Percentiles rank a stretch among this genome's conserved stretches.
Evolutionary conservation across 129 eudicot species (phyloP).

Genomic region (Arctium lappa): DNA sequence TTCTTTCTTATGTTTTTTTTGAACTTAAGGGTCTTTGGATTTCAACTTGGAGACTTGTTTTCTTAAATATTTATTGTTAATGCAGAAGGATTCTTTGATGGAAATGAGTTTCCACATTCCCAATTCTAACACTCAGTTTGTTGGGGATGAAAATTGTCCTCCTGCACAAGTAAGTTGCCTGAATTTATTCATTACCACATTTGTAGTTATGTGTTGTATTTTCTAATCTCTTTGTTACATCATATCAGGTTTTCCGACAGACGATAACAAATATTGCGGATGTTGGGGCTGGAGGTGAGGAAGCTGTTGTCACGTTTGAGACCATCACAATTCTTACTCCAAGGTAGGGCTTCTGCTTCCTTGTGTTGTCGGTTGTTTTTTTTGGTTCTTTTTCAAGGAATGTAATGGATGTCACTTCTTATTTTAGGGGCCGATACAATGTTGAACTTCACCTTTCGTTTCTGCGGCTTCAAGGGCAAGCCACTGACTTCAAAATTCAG

Average conservation of each 20-base stretch:
- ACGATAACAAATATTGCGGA: slow-evolving; percentile 88
- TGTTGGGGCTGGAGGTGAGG: slow-evolving; percentile 90
- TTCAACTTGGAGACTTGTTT: neutral
- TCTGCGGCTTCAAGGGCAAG: slow-evolving; percentile 94
- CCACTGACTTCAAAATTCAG: slow-evolving; percentile 95
- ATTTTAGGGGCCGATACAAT: slow-evolving; percentile 79
- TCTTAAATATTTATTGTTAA: neutral
- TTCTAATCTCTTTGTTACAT: neutral
- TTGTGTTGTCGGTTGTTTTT: neutral
- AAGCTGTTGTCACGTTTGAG: slow-evolving; percentile 91
- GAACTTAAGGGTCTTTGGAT: neutral
- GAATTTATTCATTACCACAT: neutral
- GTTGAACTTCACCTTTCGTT: slow-evolving; percentile 93
- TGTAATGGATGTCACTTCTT: slow-evolving; percentile 2
- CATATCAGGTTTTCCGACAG: slow-evolving; percentile 67
- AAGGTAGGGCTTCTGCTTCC: slow-evolving; percentile 43
- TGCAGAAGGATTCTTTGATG: slow-evolving; percentile 96
- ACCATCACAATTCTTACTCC: slow-evolving; percentile 95
- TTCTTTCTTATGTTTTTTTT: neutral
- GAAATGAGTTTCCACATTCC: slow-evolving; percentile 96
- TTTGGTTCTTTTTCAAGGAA: neutral
- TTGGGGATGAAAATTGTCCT: slow-evolving; percentile 93
- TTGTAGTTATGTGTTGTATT: neutral
- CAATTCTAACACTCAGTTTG: slow-evolving; percentile 88
- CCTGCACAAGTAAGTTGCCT: slow-evolving; percentile 70